phyloP scores from a whole-genome alignment of 768 basidiomycete species.

The Psilocybe tampanensis region DNA sequence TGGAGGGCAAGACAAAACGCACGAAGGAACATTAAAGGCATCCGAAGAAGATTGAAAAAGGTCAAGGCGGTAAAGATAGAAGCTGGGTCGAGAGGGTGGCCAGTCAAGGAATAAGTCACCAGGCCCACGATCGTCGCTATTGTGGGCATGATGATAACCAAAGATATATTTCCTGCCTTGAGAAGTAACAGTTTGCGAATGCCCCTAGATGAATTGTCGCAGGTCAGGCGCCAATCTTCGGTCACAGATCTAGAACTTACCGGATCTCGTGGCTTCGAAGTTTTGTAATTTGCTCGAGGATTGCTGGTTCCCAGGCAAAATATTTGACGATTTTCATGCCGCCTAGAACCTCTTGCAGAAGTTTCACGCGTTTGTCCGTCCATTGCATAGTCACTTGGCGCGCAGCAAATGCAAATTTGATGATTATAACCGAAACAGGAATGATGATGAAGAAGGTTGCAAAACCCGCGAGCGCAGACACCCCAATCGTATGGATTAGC shows the following conservation, averaged over 20 bases:
- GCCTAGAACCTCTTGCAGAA: slow-evolving; percentile 86
- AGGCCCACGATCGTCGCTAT: slow-evolving; percentile 78
- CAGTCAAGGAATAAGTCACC: slow-evolving; percentile 72
- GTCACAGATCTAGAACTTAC: not conserved
- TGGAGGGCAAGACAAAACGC: slow-evolving; percentile 17
- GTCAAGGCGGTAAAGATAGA: slow-evolving; percentile 83
- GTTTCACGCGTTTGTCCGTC: slow-evolving; percentile 89
- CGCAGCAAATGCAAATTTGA: slow-evolving; percentile 70
- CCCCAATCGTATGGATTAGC: slow-evolving; percentile 72
- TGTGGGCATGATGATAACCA: slow-evolving; percentile 69
- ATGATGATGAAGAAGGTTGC: slow-evolving; percentile 65
- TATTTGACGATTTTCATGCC: slow-evolving; percentile 93
- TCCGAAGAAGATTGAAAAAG: slow-evolving; percentile 78
- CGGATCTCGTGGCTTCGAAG: slow-evolving; percentile 46
- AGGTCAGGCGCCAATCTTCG: not conserved
- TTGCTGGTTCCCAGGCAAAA: slow-evolving; percentile 87
- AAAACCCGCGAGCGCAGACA: slow-evolving; percentile 54
- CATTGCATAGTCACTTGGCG: slow-evolving; percentile 78
- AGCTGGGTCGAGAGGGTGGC: slow-evolving; percentile 67
- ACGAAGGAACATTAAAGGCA: slow-evolving; percentile 78
- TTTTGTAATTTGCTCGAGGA: slow-evolving; percentile 68
- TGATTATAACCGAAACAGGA: slow-evolving; percentile 70
- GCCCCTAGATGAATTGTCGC: slow-evolving; percentile 39
- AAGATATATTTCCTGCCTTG: slow-evolving; percentile 64
- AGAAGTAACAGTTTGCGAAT: slow-evolving; percentile 67